Conservation (phyloP, 2,329 filamentous ascomycete genomes). For the Monosporascus sp. region DNA sequence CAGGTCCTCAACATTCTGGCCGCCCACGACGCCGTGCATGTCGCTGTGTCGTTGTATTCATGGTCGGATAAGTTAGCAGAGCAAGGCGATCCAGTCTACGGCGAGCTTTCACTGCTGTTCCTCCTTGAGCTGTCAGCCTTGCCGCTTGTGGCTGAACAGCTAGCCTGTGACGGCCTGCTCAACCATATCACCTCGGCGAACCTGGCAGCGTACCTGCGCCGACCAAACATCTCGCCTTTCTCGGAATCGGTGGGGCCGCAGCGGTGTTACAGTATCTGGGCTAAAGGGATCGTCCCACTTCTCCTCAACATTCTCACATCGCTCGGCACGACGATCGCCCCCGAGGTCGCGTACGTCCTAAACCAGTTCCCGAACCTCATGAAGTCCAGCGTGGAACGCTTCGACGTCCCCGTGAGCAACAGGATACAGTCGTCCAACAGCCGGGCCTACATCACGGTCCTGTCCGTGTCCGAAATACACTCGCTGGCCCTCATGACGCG, state of each 20-base stretch:
- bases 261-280: slow-evolving; percentile 86
- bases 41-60: slow-evolving; percentile 82
- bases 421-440: slow-evolving; percentile 46
- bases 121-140: slow-evolving; percentile 82
- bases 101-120: slow-evolving; percentile 85
- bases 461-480: slow-evolving; percentile 71
- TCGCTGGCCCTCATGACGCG: slow-evolving; percentile 70
- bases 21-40: slow-evolving; percentile 69
- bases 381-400: slow-evolving; percentile 62
- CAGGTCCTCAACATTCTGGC: slow-evolving; percentile 67
- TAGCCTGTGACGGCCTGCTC: slow-evolving; percentile 82
- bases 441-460: slow-evolving; percentile 59
- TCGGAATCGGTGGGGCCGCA: slow-evolving; percentile 62
- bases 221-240: slow-evolving; percentile 68
- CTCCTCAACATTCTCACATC: slow-evolving; percentile 82
- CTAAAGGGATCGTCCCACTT: slow-evolving; percentile 78
- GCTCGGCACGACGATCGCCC: slow-evolving; percentile 74
- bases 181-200: slow-evolving; percentile 74
- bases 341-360: slow-evolving; percentile 80
- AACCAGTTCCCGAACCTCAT: slow-evolving; percentile 85
- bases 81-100: slow-evolving; percentile 82
- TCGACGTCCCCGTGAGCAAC: slow-evolving; percentile 57
- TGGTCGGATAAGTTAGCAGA: slow-evolving; percentile 83
- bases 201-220: slow-evolving; percentile 71
- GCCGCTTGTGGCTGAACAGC: slow-evolving; percentile 76